Evolutionary conservation across 2,329 filamentous ascomycete species (phyloP).

Genomic region (Blastomyces parvus): DNA sequence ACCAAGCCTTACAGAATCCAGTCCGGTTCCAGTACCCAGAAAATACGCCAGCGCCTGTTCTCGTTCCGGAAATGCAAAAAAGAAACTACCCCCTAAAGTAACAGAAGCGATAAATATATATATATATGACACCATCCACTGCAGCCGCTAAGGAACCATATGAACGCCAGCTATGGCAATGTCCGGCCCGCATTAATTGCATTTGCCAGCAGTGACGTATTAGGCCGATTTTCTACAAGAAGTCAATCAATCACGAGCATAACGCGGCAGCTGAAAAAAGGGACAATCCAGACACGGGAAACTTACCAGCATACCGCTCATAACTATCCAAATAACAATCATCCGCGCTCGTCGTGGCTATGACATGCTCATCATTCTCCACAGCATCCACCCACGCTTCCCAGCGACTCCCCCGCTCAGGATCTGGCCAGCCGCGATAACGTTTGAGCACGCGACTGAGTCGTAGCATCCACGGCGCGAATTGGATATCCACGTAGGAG

Average conservation of each 20-base stretch:
- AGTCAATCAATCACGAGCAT: neutral
- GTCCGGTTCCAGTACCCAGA: neutral
- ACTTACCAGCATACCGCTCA: slow-evolving; percentile 50
- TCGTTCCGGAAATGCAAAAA: neutral
- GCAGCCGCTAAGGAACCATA: neutral
- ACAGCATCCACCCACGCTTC: slow-evolving; percentile 61
- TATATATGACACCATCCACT: neutral
- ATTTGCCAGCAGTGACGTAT: slow-evolving; percentile 49
- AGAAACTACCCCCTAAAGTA: neutral
- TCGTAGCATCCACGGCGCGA: slow-evolving; percentile 65
- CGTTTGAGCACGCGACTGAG: slow-evolving; percentile 56
- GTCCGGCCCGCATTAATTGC: slow-evolving; percentile 50
- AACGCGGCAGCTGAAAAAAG: neutral
- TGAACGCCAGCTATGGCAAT: slow-evolving; percentile 35
- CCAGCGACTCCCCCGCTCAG: slow-evolving; percentile 56
- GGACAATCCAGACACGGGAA: neutral
- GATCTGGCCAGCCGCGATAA: slow-evolving; percentile 57
- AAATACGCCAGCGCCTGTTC: slow-evolving; percentile 1
- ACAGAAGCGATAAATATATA: neutral
- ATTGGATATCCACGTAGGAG: slow-evolving; percentile 62
- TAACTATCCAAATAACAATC: slow-evolving; percentile 60
- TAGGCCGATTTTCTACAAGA: slow-evolving; percentile 47
- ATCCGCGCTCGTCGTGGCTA: slow-evolving; percentile 57
- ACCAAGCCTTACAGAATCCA: neutral
- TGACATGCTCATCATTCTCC: slow-evolving; percentile 53